Evolutionary conservation across 164 flowering plant species (phyloP).

Genomic region (grape (Vitis vinifera)): DNA sequence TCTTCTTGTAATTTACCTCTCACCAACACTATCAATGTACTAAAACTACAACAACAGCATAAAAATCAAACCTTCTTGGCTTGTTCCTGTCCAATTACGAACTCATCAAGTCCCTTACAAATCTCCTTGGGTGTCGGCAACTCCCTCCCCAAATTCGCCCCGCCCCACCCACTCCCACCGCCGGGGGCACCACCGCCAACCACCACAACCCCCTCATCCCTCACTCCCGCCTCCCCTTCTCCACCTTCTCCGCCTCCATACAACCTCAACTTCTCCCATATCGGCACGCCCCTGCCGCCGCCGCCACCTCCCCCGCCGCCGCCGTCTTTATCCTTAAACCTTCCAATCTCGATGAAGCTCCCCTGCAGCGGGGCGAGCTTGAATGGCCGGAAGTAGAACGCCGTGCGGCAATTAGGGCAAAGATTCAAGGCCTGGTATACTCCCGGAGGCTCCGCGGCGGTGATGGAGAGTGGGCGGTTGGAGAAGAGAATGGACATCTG

Average conservation of each 20-base stretch:
- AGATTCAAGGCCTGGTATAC: slow-evolving; percentile 54
- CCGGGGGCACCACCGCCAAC: slow-evolving; percentile 1
- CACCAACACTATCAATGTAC: no score
- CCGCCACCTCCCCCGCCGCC: neutral
- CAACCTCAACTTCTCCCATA: slow-evolving; percentile 6
- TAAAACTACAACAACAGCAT: no score
- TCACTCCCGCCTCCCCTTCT: neutral
- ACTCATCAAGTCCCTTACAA: slow-evolving; percentile 38
- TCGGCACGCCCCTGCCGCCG: slow-evolving; percentile 3
- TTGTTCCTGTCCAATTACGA: slow-evolving; percentile 43
- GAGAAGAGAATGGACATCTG: slow-evolving; percentile 52
- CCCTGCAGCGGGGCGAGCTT: slow-evolving; percentile 53
- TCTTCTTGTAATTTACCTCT: no score
- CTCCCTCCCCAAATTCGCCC: slow-evolving; percentile 19
- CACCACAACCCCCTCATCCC: neutral
- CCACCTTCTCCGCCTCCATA: neutral
- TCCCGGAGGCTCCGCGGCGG: slow-evolving; percentile 32
- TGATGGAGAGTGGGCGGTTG: slow-evolving; percentile 51
- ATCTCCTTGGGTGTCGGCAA: slow-evolving; percentile 54
- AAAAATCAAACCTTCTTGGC: slow-evolving; percentile 38
- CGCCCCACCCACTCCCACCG: slow-evolving; percentile 2
- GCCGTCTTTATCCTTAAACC: slow-evolving; percentile 14
- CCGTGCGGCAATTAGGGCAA: slow-evolving; percentile 49
- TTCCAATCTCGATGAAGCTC: slow-evolving; percentile 40
- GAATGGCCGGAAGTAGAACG: slow-evolving; percentile 52